phyloP scores from a whole-genome alignment of 495 filamentous ascomycete genomes.

The Penicillium cinerascens region DNA sequence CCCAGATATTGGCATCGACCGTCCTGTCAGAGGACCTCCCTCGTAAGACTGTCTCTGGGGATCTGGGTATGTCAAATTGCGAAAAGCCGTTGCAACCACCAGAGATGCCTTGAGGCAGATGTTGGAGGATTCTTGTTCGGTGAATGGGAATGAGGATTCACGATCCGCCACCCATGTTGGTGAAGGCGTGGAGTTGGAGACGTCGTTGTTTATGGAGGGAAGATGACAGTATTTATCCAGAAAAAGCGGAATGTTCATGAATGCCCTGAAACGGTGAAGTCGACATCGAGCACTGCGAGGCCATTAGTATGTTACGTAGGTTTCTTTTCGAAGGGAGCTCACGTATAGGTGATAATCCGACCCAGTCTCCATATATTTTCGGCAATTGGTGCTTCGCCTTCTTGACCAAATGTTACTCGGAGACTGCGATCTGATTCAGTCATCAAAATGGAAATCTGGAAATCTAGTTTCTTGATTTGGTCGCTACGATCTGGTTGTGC shows the following conservation, averaged over 20 bases:
- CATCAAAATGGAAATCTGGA: conserved; percentile 6
- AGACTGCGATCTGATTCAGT: conserved; percentile 16
- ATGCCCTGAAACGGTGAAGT: conserved; percentile 49
- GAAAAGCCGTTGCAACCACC: conserved; percentile 39
- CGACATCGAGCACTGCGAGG: conserved; percentile 43
- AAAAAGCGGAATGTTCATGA: conserved; percentile 49
- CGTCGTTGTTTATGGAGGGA: conserved; percentile 29
- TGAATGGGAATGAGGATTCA: conserved; percentile 37
- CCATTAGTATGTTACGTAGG: background rate
- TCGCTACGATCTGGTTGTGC: conserved; percentile 3
- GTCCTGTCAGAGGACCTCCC: too few species aligned
- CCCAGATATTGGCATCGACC: too few species aligned
- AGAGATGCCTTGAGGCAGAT: conserved; percentile 46
- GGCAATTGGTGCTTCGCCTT: conserved; percentile 10
- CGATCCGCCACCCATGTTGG: conserved; percentile 12
- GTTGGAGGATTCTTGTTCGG: conserved; percentile 41
- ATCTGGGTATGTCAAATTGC: conserved; percentile 38
- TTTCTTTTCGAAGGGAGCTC: background rate
- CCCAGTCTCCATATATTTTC: conserved; percentile 21
- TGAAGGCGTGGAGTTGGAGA: conserved; percentile 7
- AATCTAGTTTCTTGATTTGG: conserved; percentile 15
- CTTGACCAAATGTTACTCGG: conserved; percentile 7
- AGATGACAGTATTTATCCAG: conserved; percentile 49
- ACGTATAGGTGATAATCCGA: conserved; percentile 20
- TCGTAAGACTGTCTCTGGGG: conserved; percentile 8